These are phyloP conservation scores for Notholithocarpus densiflorus DNA, from an alignment of 306 rosid genomes.

Conservation along the genomic window DNA sequence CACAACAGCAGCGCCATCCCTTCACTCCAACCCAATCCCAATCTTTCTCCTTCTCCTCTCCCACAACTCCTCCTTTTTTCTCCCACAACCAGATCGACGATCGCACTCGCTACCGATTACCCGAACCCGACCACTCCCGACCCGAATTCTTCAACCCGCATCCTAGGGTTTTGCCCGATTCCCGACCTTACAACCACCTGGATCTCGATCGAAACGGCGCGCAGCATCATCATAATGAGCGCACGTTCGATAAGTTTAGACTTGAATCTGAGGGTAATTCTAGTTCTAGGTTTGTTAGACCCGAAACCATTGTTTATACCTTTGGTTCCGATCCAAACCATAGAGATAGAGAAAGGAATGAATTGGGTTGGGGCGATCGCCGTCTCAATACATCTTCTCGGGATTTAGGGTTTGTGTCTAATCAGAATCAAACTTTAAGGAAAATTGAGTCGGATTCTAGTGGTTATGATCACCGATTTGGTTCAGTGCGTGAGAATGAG, in stretches of 20 bases:
- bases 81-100: conserved; percentile 10
- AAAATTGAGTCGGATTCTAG: conserved; percentile 20
- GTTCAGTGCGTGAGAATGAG: conserved; percentile 25
- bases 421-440: conserved; percentile 21
- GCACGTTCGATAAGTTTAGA: conserved; percentile 21
- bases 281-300: conserved; percentile 30
- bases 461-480: conserved; percentile 28
- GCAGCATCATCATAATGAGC: conserved; percentile 31
- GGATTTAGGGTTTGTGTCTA: conserved; percentile 8
- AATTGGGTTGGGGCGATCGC: conserved; percentile 28
- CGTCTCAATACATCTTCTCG: background rate
- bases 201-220: conserved; percentile 24
- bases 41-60: conserved; percentile 10
- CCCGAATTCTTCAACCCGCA: conserved; percentile 9
- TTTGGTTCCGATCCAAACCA: conserved; percentile 25
- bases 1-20: background rate
- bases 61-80: conserved; percentile 10
- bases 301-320: conserved; percentile 18
- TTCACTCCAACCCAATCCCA: conserved; percentile 33
- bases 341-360: conserved; percentile 8
- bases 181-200: conserved; percentile 6
- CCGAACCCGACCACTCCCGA: conserved; percentile 16
- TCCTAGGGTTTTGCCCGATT: conserved; percentile 23
- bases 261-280: conserved; percentile 32
- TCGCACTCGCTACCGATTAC: conserved; percentile 20